These are phyloP conservation scores for Aspergillus ruber DNA, from an alignment of 2,329 filamentous ascomycete genomes.

Conservation along the genomic window DNA sequence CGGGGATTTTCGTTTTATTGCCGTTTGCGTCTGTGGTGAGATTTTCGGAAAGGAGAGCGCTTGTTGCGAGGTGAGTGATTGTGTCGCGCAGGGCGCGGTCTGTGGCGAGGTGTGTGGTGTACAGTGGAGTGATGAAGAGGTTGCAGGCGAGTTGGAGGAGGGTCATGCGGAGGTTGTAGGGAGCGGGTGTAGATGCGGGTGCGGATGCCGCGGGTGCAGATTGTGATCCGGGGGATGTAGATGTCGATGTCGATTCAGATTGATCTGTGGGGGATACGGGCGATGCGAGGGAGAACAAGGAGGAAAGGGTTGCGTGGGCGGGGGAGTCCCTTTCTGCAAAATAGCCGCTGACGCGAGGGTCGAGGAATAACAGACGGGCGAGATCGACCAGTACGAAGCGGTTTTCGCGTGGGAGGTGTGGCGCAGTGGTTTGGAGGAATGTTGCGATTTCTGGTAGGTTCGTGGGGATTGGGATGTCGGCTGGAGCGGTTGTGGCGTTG, in stretches of 20 bases:
- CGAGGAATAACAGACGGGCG: constrained; percentile 67
- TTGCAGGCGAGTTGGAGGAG: constrained; percentile 81
- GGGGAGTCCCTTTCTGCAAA: constrained; percentile 64
- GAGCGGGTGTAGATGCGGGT: constrained; percentile 67
- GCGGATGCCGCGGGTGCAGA: constrained; percentile 34
- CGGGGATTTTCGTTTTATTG: background rate
- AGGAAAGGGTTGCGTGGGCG: constrained; percentile 55
- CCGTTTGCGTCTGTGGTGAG: constrained; percentile 31
- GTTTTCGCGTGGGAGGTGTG: constrained; percentile 53
- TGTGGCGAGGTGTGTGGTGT: constrained; percentile 56
- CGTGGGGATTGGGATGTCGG: constrained; percentile 64
- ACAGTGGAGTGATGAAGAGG: constrained; percentile 71
- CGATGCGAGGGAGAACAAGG: constrained; percentile 47
- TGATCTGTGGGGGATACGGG: constrained; percentile 27
- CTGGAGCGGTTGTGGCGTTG: constrained; percentile 52
- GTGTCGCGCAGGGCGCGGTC: constrained; percentile 48
- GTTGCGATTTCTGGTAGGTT: constrained; percentile 59
- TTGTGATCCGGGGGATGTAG: constrained; percentile 80
- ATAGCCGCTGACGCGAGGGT: constrained; percentile 72
- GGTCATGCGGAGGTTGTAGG: constrained; percentile 72
- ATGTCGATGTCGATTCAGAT: constrained; percentile 50
- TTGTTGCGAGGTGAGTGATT: constrained; percentile 64
- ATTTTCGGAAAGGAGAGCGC: constrained; percentile 66
- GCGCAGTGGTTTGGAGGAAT: constrained; percentile 53
- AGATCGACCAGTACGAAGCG: constrained; percentile 84